A percentile compares a stretch with the other conserved stretches of the same genome.
These are phyloP conservation scores for Pterula multifida DNA, from an alignment of 1,284 basidiomycete genomes.

Conservation along the genomic window DNA sequence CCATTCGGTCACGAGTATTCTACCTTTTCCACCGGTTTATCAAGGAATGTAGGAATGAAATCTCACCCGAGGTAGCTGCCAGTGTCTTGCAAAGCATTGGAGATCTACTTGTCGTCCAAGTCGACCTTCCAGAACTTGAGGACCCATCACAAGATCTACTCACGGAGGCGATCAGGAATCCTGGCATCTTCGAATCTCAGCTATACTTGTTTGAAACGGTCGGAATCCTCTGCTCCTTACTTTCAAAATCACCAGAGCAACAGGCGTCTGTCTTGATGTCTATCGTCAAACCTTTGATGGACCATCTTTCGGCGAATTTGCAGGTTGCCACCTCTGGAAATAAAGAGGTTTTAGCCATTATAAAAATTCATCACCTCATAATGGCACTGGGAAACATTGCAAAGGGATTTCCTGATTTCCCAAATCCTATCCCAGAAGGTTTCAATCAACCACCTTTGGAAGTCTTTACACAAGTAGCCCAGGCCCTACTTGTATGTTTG, in stretches of 20 bases:
- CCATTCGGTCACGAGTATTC: slow-evolving; percentile 72
- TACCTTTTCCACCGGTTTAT: slow-evolving; percentile 95
- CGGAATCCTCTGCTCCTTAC: slow-evolving; percentile 74
- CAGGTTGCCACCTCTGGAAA: slow-evolving; percentile 38
- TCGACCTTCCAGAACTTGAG: slow-evolving; percentile 56
- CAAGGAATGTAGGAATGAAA: slow-evolving; percentile 72
- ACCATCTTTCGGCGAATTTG: slow-evolving; percentile 62
- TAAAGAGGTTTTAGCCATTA: slow-evolving; percentile 61
- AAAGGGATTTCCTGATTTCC: slow-evolving; percentile 92
- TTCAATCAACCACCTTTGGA: slow-evolving; percentile 68
- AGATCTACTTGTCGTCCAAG: slow-evolving; percentile 56
- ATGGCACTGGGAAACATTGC: slow-evolving; percentile 92
- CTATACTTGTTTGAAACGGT: slow-evolving; percentile 92
- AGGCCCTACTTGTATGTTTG: slow-evolving; percentile 81
- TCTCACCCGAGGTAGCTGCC: slow-evolving; percentile 63
- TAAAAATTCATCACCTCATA: slow-evolving; percentile 91
- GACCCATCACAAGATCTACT: slow-evolving; percentile 59
- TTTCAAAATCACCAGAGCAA: slow-evolving; percentile 59
- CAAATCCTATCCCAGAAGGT: slow-evolving; percentile 50
- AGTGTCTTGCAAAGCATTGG: slow-evolving; percentile 67
- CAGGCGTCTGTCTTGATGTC: slow-evolving; percentile 56
- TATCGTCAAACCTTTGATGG: slow-evolving; percentile 73
- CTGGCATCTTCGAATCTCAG: slow-evolving; percentile 77
- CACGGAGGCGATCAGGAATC: slow-evolving; percentile 67
- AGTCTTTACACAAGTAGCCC: slow-evolving; percentile 81